These are phyloP conservation scores for Gentiana macrophylla DNA, from an alignment of 257 asterid genomes.

Conservation along the genomic window DNA sequence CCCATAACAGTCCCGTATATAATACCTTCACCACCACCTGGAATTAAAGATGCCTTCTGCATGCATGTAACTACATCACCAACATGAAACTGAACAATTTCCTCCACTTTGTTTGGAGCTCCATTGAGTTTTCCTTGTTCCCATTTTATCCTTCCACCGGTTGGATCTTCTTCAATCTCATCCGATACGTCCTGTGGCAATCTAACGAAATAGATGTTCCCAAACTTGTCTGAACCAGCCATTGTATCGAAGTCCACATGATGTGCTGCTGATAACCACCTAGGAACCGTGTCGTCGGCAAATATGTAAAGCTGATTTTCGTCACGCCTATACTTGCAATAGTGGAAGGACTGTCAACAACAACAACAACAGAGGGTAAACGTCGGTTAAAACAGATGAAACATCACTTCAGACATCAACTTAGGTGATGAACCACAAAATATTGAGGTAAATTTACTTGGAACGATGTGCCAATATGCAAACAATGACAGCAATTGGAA, in stretches of 20 bases:
- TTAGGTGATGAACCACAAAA: not conserved
- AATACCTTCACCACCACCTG: conserved; percentile 95
- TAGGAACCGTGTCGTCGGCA: conserved; percentile 97
- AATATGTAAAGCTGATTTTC: conserved; percentile 95
- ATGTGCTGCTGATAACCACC: conserved; percentile 89
- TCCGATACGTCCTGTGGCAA: conserved; percentile 94
- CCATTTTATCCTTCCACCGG: conserved; percentile 99
- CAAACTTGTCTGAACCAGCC: conserved; percentile 98
- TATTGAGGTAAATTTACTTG: not conserved
- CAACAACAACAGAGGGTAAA: not conserved
- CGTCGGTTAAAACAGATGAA: not conserved
- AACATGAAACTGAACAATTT: conserved; percentile 88
- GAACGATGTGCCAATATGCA: too few species aligned
- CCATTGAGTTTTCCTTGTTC: conserved; percentile 98
- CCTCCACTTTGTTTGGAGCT: conserved; percentile 97
- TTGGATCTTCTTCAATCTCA: conserved; percentile 98
- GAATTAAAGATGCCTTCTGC: conserved; percentile 88
- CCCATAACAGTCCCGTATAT: conserved; percentile 95
- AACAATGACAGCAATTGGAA: not conserved
- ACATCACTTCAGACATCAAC: not conserved
- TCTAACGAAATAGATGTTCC: conserved; percentile 87
- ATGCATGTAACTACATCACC: conserved; percentile 87
- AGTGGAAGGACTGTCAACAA: conserved; percentile 81
- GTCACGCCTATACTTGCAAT: conserved; percentile 97
- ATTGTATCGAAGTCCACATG: conserved; percentile 92